Percentiles rank a stretch among this genome's conserved stretches.
Evolutionary conservation across 2,329 filamentous ascomycete genomes (phyloP).

Genomic region (Onygenales sp.): DNA sequence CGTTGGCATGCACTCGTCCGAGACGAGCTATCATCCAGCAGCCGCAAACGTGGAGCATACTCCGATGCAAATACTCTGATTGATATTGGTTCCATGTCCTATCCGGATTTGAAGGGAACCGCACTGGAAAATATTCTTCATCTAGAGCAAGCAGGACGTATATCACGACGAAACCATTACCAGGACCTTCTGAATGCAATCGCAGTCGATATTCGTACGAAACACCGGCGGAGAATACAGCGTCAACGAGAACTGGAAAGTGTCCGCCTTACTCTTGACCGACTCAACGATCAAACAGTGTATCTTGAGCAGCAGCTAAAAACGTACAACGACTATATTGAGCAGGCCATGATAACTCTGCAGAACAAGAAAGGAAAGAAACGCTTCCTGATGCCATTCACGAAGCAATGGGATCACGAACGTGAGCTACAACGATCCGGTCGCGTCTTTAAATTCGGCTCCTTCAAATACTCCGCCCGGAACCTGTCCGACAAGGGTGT

Average conservation of each 20-base stretch:
- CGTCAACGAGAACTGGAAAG: conserved; percentile 78
- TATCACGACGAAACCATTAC: conserved; percentile 80
- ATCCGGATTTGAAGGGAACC: conserved; percentile 84
- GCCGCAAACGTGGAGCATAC: conserved; percentile 70
- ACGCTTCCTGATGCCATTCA: conserved; percentile 89
- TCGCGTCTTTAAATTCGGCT: conserved; percentile 92
- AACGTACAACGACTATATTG: conserved; percentile 98
- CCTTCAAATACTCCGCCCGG: conserved; percentile 91
- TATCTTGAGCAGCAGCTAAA: conserved; percentile 94
- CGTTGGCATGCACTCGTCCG: conserved; percentile 74
- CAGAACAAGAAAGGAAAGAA: conserved; percentile 97
- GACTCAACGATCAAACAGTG: conserved; percentile 56
- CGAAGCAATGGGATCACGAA: conserved; percentile 97
- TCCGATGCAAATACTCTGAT: conserved; percentile 74
- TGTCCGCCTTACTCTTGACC: conserved; percentile 37
- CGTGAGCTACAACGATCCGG: conserved; percentile 87
- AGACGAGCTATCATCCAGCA: conserved; percentile 67
- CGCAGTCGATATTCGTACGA: conserved; percentile 90
- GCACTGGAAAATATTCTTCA: conserved; percentile 89
- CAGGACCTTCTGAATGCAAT: conserved; percentile 98
- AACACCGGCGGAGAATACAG: conserved; percentile 86
- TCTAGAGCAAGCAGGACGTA: conserved; percentile 76
- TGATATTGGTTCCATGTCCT: conserved; percentile 82
- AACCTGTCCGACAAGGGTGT: conserved; percentile 89
- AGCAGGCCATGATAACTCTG: conserved; percentile 93